These are phyloP conservation scores for Fraxinus nigra DNA, from an alignment of 305 asterid genomes.

Conservation along the genomic window DNA sequence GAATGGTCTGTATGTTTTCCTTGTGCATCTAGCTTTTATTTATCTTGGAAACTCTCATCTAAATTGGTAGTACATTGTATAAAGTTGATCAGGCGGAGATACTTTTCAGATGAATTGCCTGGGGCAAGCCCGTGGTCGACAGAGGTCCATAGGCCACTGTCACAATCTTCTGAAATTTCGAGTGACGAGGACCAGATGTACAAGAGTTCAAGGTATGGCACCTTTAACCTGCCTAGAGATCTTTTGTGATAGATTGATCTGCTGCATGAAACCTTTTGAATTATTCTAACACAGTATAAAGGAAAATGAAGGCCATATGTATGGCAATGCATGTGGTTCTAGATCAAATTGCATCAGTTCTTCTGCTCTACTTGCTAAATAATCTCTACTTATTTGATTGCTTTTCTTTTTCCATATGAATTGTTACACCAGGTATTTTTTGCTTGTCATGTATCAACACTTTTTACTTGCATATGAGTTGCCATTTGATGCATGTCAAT, in stretches of 20 bases:
- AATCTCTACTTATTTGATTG: neutral
- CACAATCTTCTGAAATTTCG: constrained; percentile 60
- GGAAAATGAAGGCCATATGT: neutral
- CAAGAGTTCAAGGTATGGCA: constrained; percentile 59
- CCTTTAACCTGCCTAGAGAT: neutral
- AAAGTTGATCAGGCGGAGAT: constrained; percentile 91
- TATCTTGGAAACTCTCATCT: constrained; percentile 18
- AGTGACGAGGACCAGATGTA: constrained; percentile 70
- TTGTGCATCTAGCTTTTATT: neutral
- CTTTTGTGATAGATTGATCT: neutral
- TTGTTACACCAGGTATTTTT: neutral
- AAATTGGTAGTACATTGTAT: constrained; percentile 18
- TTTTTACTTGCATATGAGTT: neutral
- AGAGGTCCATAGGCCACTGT: constrained; percentile 39
- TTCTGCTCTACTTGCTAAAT: neutral
- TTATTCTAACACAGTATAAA: neutral
- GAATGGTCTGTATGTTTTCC: constrained; percentile 51
- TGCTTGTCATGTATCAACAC: neutral
- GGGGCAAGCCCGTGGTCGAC: constrained; percentile 66
- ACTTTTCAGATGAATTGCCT: constrained; percentile 87
- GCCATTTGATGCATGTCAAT: neutral
- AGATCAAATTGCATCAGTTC: neutral
- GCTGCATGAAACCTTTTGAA: neutral
- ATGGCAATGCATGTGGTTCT: neutral
- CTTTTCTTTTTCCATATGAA: neutral